These are phyloP conservation scores for Corchorus capsularis DNA, from an alignment of 345 rosid genomes.

Conservation along the genomic window DNA sequence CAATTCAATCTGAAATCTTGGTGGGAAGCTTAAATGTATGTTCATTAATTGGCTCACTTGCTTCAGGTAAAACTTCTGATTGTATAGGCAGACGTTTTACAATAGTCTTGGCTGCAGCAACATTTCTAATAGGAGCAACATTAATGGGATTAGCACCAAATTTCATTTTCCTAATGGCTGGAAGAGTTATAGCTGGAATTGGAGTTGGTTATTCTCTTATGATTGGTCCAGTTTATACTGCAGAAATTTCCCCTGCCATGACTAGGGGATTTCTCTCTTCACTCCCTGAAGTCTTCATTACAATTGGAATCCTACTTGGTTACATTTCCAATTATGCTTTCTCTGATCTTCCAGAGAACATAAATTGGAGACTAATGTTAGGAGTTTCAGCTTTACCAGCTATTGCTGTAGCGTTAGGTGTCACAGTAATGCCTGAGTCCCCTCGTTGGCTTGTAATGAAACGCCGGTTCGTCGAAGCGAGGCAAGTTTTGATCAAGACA, in stretches of 20 bases:
- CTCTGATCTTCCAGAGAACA: conserved; percentile 34
- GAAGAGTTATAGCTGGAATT: conserved; percentile 56
- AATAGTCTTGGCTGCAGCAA: conserved; percentile 48
- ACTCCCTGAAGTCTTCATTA: conserved; percentile 61
- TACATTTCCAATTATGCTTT: conserved; percentile 47
- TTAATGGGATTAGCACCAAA: conserved; percentile 58
- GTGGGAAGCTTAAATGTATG: conserved; percentile 55
- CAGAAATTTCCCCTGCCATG: conserved; percentile 53
- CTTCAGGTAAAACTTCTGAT: conserved; percentile 64
- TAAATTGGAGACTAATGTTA: conserved; percentile 59
- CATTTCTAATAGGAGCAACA: conserved; percentile 54
- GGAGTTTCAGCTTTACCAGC: conserved; percentile 53
- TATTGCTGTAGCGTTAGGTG: conserved; percentile 32
- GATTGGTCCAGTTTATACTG: conserved; percentile 58
- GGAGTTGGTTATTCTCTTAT: conserved; percentile 65
- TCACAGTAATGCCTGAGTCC: conserved; percentile 51
- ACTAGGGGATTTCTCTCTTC: conserved; percentile 59
- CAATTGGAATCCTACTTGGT: conserved; percentile 52
- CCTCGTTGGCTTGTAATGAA: conserved; percentile 67
- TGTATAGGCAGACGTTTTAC: conserved; percentile 56
- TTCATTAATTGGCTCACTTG: conserved; percentile 57
- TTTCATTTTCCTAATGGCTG: conserved; percentile 49
- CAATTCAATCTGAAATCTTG: conserved; percentile 49
- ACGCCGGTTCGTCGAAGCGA: conserved; percentile 48
- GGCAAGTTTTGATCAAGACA: conserved; percentile 36